These are phyloP conservation scores for Fusarium coicis DNA, from an alignment of 2,329 filamentous ascomycete genomes.

Conservation along the genomic window DNA sequence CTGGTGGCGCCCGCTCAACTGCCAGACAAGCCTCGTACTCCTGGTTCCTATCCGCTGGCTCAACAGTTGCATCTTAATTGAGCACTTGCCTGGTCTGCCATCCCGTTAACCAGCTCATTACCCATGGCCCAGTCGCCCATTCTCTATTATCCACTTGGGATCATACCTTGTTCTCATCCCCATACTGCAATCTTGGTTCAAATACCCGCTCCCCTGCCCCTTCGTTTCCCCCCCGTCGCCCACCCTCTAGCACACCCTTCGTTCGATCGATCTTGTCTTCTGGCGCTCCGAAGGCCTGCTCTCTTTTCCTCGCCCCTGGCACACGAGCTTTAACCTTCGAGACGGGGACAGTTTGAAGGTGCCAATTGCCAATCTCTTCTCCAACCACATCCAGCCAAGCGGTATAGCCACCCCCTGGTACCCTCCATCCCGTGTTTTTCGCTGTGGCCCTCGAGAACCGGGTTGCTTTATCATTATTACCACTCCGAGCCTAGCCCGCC, in stretches of 20 bases:
- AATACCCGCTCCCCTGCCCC: constrained; percentile 49
- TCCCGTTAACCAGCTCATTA: constrained; percentile 47
- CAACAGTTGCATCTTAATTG: constrained; percentile 26
- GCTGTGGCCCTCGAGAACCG: constrained; percentile 46
- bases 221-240: constrained; percentile 47
- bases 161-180: constrained; percentile 23
- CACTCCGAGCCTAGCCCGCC: constrained; percentile 59
- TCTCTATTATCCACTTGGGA: too few relatives aligned
- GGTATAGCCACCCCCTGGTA: constrained; percentile 46
- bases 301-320: constrained; percentile 33
- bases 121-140: constrained; percentile 32
- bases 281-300: constrained; percentile 41
- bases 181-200: constrained; percentile 44
- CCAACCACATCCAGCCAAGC: constrained; percentile 40
- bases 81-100: constrained; percentile 39
- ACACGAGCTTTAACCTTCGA: constrained; percentile 34
- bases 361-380: constrained; percentile 22
- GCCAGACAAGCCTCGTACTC: constrained; percentile 41
- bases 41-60: constrained; percentile 41
- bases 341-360: constrained; percentile 30
- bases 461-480: constrained; percentile 54
- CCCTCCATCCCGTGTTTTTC: constrained; percentile 39
- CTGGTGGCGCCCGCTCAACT: constrained; percentile 35
- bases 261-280: constrained; percentile 46
- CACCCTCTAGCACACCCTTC: constrained; percentile 44